Evolutionary conservation across 2,329 filamentous ascomycete genomes (phyloP).

Genomic region (Blumeria graminis): DNA sequence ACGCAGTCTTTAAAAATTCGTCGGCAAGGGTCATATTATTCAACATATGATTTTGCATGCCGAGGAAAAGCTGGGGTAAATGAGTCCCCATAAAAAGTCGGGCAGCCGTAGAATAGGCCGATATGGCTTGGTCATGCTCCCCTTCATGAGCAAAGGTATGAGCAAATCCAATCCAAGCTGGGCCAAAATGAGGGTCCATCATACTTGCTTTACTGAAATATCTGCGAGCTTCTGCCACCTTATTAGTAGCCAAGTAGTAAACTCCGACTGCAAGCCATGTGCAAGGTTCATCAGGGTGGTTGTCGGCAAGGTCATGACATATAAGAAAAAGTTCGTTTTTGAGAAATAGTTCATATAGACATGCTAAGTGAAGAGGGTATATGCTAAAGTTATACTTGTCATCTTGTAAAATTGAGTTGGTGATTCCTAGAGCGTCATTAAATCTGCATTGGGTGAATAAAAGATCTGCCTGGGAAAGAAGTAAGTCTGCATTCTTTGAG

Average conservation of each 20-base stretch:
- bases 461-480: slow-evolving; percentile 72
- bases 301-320: slow-evolving; percentile 77
- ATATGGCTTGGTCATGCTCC: slow-evolving; percentile 94
- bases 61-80: slow-evolving; percentile 79
- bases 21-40: slow-evolving; percentile 87
- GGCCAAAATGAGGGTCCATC: slow-evolving; percentile 92
- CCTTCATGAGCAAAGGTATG: slow-evolving; percentile 96
- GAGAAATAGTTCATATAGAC: slow-evolving; percentile 64
- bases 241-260: slow-evolving; percentile 76
- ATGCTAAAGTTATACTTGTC: slow-evolving; percentile 79
- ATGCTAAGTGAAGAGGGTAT: slow-evolving; percentile 78
- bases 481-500: slow-evolving; percentile 62
- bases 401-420: slow-evolving; percentile 53
- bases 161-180: slow-evolving; percentile 96
- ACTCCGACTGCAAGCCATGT: slow-evolving; percentile 87
- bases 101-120: slow-evolving; percentile 86
- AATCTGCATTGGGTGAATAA: slow-evolving; percentile 90
- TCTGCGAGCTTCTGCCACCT: slow-evolving; percentile 75
- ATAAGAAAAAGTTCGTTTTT: slow-evolving; percentile 81
- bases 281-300: slow-evolving; percentile 71
- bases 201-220: slow-evolving; percentile 96
- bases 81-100: slow-evolving; percentile 92
- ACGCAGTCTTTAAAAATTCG: slow-evolving; percentile 82
- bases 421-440: slow-evolving; percentile 63
- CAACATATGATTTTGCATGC: slow-evolving; percentile 93